phyloP scores from a whole-genome alignment of 129 eudicot genomes.

The Pseudognaphalium luteoalbum region DNA sequence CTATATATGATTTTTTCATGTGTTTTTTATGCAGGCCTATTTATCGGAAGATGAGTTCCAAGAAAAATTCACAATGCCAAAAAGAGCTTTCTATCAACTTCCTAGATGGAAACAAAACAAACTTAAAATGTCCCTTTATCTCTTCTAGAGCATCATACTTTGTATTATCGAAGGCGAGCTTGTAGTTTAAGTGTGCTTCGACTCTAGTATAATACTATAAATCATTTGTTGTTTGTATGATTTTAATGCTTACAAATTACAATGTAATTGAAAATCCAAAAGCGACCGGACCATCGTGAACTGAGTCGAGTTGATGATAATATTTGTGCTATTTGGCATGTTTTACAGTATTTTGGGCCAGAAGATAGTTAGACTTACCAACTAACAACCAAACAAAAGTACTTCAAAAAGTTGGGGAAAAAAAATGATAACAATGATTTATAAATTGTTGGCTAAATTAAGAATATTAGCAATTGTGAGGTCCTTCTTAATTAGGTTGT shows the following conservation, averaged over 20 bases:
- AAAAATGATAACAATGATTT: too few species aligned
- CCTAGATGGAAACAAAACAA: slow-evolving; percentile 81
- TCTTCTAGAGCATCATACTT: slow-evolving; percentile 45
- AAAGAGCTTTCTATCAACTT: slow-evolving; percentile 50
- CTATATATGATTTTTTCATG: slow-evolving; percentile 15
- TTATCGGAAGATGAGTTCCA: slow-evolving; percentile 56
- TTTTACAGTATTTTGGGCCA: too few species aligned
- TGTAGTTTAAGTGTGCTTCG: slow-evolving; percentile 17
- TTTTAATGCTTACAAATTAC: slow-evolving; percentile 12
- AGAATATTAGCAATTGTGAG: too few species aligned
- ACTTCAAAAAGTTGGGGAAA: too few species aligned
- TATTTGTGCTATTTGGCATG: not conserved
- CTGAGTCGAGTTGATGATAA: not conserved
- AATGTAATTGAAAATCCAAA: not conserved
- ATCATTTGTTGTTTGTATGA: slow-evolving; percentile 26
- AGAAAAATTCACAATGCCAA: slow-evolving; percentile 55
- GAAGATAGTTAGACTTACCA: too few species aligned
- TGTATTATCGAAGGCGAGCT: slow-evolving; percentile 4
- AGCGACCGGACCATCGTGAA: not conserved
- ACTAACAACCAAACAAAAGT: too few species aligned
- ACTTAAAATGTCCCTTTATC: slow-evolving; percentile 58
- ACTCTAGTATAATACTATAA: not conserved
- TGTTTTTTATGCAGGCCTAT: slow-evolving; percentile 44
- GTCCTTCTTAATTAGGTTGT: too few species aligned
- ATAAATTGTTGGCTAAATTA: too few species aligned